Evolutionary conservation across 2,329 filamentous ascomycete species (phyloP).

Genomic region (Botrytis pseudocinerea): DNA sequence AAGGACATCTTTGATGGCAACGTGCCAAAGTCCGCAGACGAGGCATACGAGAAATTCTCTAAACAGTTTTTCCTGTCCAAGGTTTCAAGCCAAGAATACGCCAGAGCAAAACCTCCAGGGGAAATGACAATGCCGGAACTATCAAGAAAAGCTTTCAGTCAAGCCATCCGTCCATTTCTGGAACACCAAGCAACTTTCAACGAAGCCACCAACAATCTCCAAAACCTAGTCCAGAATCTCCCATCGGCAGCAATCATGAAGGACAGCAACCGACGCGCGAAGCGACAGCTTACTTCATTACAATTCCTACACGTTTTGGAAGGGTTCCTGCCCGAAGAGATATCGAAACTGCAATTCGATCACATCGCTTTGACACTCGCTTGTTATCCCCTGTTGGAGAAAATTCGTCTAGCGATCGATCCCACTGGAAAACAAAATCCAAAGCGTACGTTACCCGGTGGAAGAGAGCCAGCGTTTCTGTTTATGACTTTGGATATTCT

Average conservation of each 20-base stretch:
- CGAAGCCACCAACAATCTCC: not conserved
- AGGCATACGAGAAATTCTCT: not conserved
- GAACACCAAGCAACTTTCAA: not conserved
- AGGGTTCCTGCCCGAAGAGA: not conserved
- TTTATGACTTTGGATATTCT: not conserved
- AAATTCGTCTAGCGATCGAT: not conserved
- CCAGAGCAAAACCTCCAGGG: not conserved
- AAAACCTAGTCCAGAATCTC: not conserved
- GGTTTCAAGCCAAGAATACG: not conserved
- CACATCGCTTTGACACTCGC: not conserved
- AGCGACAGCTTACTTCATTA: not conserved
- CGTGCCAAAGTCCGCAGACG: not conserved
- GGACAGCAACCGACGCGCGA: not conserved
- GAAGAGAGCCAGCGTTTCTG: not conserved
- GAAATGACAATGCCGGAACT: not conserved
- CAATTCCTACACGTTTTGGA: not conserved
- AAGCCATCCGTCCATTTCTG: not conserved
- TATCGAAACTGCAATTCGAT: not conserved
- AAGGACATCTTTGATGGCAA: not conserved
- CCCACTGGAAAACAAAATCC: not conserved
- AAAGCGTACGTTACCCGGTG: not conserved
- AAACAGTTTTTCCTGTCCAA: not conserved
- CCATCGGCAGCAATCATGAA: not conserved
- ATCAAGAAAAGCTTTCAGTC: not conserved
- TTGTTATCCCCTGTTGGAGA: not conserved